phyloP scores from a whole-genome alignment of 805 yeast genomes.

The Wickerhamomyces chaumierensis region DNA sequence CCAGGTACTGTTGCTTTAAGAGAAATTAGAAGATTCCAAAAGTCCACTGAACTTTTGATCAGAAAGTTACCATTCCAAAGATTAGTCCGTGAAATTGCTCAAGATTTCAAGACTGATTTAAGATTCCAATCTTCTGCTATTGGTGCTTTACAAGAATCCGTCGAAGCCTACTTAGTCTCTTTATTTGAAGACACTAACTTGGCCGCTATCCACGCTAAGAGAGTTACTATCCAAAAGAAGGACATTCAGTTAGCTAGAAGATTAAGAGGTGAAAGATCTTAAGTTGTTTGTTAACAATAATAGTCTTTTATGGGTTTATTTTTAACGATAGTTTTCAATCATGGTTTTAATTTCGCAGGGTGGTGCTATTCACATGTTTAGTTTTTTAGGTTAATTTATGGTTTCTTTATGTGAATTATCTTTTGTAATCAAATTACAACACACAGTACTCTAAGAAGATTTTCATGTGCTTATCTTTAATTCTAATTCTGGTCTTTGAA shows the following conservation, averaged over 20 bases:
- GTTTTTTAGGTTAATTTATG: too few relatives aligned
- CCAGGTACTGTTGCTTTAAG: slow-evolving; percentile 95
- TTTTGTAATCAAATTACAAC: too few relatives aligned
- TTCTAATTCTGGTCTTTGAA: too few relatives aligned
- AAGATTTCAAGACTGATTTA: slow-evolving; percentile 85
- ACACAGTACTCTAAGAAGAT: too few relatives aligned
- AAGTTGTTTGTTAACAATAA: too few relatives aligned
- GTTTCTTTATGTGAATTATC: too few relatives aligned
- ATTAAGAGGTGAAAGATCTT: slow-evolving; percentile 93
- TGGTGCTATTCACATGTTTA: too few relatives aligned
- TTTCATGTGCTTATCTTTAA: too few relatives aligned
- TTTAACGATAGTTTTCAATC: too few relatives aligned
- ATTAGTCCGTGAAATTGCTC: slow-evolving; percentile 91
- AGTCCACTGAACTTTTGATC: slow-evolving; percentile 87
- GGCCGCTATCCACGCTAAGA: slow-evolving; percentile 98
- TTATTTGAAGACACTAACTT: slow-evolving; percentile 86
- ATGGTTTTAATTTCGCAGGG: too few relatives aligned
- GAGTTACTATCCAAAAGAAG: slow-evolving; percentile 97
- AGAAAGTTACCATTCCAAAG: slow-evolving; percentile 97
- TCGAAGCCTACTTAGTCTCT: slow-evolving; percentile 94
- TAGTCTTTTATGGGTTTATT: too few relatives aligned
- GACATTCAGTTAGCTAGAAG: slow-evolving; percentile 97
- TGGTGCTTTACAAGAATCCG: slow-evolving; percentile 97
- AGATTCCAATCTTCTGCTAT: slow-evolving; percentile 97
- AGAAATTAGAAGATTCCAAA: slow-evolving; percentile 96